Base-by-base conservation (phyloP, 371 early-diverging fungal genomes). In the Coemansia sp. region DNA sequence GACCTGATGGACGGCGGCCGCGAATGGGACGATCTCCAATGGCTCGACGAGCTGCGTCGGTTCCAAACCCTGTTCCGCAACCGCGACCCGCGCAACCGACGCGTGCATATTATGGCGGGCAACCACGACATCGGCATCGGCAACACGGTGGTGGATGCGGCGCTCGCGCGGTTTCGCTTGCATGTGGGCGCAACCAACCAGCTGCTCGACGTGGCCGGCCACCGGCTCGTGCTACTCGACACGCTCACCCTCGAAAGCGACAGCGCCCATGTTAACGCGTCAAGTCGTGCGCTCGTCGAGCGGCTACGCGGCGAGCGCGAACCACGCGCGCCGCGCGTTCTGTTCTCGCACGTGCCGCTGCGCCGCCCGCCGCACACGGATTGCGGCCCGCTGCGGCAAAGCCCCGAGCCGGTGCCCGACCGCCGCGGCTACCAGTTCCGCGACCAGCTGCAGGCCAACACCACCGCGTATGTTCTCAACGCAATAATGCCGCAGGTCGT, bases 111-210 rank as follows among this genome's bases (percentile, higher is more conserved):
- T 51, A 87, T 91, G 79, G 90, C 86, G 3, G 95, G 95, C 2
- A 96, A 94, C 78, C 97, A 96, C 67, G 95, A 96, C 74, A 86
- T 94, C 59, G 95, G 95, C 0, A 90, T 94, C 67, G 93, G 94
- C 4, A 77, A 88, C 57, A 83, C 83, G 1, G 80, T 94, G 26
- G 70, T 88, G 4, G 64, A 63, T 0, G 10, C 54, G 1, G 82
- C 88, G 0, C 70, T 85, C 39, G 61, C 63, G 0, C 80, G 93
- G 35, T 93, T 86, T 65, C 70, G 82, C 40, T 45, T 57, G 6
- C 68, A 67, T 13, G 89, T 89, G 70, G 93, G 94, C 0, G 82
- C 85, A 4, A 79, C 84, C 7, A 93, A 92, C 41, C 88, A 86
- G 55, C 70, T 79, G 2, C 40, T 88, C 6, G 58, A 72, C 3